A percentile compares a stretch with the other conserved stretches of the same genome.
These are phyloP conservation scores for Nicotiana otophora DNA, from an alignment of 257 asterid species.

Conservation along the genomic window DNA sequence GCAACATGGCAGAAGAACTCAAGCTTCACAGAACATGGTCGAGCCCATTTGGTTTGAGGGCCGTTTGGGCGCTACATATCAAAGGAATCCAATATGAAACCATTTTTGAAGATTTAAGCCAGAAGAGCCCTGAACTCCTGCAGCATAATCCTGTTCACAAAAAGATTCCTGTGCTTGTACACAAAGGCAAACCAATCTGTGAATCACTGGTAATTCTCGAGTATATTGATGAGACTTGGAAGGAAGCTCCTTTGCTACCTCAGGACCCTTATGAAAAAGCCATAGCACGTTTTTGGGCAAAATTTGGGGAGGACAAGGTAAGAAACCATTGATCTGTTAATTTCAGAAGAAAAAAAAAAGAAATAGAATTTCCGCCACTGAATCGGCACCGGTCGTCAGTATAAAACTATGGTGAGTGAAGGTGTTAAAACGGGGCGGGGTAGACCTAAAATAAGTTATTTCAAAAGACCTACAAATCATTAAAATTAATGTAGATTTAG, in stretches of 20 bases:
- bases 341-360: neutral
- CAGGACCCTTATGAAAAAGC: slow-evolving; percentile 60
- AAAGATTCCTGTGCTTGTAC: slow-evolving; percentile 62
- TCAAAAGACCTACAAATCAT: too few species aligned
- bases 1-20: slow-evolving; percentile 54
- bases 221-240: slow-evolving; percentile 67
- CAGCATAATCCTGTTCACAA: slow-evolving; percentile 52
- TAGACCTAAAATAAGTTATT: too few species aligned
- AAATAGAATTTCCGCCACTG: too few species aligned
- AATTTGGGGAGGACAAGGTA: slow-evolving; percentile 69
- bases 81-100: slow-evolving; percentile 50
- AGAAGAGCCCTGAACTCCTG: slow-evolving; percentile 50
- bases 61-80: slow-evolving; percentile 48
- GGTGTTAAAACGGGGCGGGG: too few species aligned
- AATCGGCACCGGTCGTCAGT: too few species aligned
- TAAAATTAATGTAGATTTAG: too few species aligned
- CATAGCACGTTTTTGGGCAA: slow-evolving; percentile 65
- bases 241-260: slow-evolving; percentile 51
- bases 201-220: slow-evolving; percentile 79
- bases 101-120: slow-evolving; percentile 42
- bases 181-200: slow-evolving; percentile 58
- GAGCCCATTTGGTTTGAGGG: slow-evolving; percentile 53
- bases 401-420: too few species aligned
- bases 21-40: slow-evolving; percentile 68
- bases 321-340: neutral